phyloP scores from a whole-genome alignment of 495 filamentous ascomycete species.

The Clavariopsis aquatica region DNA sequence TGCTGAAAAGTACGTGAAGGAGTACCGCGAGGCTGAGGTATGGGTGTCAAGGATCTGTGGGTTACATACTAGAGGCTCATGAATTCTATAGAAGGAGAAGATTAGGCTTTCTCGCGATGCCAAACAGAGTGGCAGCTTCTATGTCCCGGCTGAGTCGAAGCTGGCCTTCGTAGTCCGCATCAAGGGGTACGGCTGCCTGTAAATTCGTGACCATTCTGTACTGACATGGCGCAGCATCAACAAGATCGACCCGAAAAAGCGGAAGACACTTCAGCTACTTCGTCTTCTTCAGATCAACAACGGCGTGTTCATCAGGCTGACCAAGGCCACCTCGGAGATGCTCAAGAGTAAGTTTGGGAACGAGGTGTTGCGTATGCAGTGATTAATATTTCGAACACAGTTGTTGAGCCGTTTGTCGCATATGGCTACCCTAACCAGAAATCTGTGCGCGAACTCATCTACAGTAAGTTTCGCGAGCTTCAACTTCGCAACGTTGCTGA shows the following conservation, averaged over 20 bases:
- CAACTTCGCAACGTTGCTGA: background rate
- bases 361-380: background rate
- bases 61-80: background rate
- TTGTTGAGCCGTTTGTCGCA: conserved; percentile 95
- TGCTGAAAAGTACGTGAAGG: conserved; percentile 98
- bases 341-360: conserved; percentile 59
- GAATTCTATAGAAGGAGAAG: conserved; percentile 71
- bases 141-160: conserved; percentile 91
- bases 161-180: conserved; percentile 98
- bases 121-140: conserved; percentile 90
- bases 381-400: background rate
- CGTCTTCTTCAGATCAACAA: conserved; percentile 99
- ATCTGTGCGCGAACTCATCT: conserved; percentile 96
- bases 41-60: background rate
- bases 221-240: conserved; percentile 68
- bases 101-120: conserved; percentile 84
- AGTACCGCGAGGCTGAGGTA: conserved; percentile 88
- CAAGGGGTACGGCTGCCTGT: conserved; percentile 65
- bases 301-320: conserved; percentile 94
- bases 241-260: conserved; percentile 99
- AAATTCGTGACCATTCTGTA: background rate
- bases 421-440: conserved; percentile 99
- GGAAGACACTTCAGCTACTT: conserved; percentile 98
- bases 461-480: conserved; percentile 53
- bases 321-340: conserved; percentile 98